Conservation (phyloP, 345 rosid genomes). For the Hibiscus trionum region DNA sequence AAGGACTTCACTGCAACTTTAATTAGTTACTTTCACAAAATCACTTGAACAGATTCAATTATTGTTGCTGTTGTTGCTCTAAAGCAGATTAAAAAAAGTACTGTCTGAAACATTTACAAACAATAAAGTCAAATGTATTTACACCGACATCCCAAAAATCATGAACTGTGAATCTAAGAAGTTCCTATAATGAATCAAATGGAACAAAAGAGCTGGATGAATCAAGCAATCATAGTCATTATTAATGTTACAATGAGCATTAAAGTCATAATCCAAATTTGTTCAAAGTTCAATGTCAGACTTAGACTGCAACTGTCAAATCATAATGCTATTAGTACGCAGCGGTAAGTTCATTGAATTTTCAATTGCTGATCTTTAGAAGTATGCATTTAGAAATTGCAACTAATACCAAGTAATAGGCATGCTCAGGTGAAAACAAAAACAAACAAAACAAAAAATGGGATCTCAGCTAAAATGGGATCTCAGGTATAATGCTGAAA, state of each 20-base stretch:
- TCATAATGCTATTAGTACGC: neutral
- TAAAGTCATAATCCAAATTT: neutral
- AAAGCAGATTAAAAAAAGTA: conserved; percentile 15
- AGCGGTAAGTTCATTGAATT: neutral
- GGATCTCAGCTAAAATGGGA: no score
- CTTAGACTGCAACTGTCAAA: neutral
- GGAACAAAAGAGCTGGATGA: no score
- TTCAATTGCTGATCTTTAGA: neutral
- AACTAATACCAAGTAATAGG: neutral
- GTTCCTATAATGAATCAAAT: no score
- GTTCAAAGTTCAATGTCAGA: neutral
- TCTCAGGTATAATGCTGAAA: conserved; percentile 83
- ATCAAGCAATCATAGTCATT: neutral
- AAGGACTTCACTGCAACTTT: neutral
- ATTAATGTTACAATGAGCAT: neutral
- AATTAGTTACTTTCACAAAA: conserved; percentile 28
- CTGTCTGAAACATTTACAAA: neutral
- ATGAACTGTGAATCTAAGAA: neutral
- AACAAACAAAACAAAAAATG: no score
- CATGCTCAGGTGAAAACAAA: no score
- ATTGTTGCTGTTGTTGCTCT: conserved; percentile 24
- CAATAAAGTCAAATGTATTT: neutral
- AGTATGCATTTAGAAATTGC: no score
- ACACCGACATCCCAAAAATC: neutral
- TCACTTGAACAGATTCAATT: conserved; percentile 33